Base-by-base conservation (phyloP, 2,329 filamentous ascomycete genomes). In the Ophiostoma ulmi region DNA sequence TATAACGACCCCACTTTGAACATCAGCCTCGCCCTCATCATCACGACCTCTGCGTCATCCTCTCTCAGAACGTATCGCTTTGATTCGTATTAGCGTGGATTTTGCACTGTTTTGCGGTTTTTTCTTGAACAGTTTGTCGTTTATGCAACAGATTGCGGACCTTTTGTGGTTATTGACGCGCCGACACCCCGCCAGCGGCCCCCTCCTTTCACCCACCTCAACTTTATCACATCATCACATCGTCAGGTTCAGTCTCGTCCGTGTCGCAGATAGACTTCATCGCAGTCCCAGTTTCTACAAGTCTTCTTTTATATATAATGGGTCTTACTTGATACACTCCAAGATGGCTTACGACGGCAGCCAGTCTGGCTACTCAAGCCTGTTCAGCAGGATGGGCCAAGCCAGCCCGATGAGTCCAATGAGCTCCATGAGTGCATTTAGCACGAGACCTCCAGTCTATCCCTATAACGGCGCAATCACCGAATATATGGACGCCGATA, bases 261-360 rank as follows among this genome's bases (percentile, higher is more conserved):
- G 5, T 44, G 10, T 17, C 22, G n/a, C 52, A 22, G 52, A 5
- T 48, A 17, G 44, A 48, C 44, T 6, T 20, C 17, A n/a, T n/a
- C 44, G 44, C 44, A 48, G 44, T 0, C 17, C 17, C 44, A n/a
- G 8, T 20, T 48, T 20, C 14, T 8, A 20, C 44, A n/a, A 17
- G 13, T 48, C n/a, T 4, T 0, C 52, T 7, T 17, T 10, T 26
- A 10, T 58, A 35, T 63, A 63, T 26, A 17, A 31, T 20, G 22
- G 26, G 58, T 17, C 58, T 26, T 6, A 63, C 26, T 35, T 7
- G 58, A 63, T 35, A 36, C 58, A 20, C 20, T 7, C 17, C 6
- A 48, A 20, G 58, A 63, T 63, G 58, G 26, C 26, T 63, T 35
- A 63, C 26, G 58, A 63, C 26, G 58, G 58, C 22, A 63, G 58